Evolutionary conservation across 176 grass and related monocot genomes (phyloP), one percentile per base, ranked within the genome.

Genomic region (Tillandsia fasciculata): DNA sequence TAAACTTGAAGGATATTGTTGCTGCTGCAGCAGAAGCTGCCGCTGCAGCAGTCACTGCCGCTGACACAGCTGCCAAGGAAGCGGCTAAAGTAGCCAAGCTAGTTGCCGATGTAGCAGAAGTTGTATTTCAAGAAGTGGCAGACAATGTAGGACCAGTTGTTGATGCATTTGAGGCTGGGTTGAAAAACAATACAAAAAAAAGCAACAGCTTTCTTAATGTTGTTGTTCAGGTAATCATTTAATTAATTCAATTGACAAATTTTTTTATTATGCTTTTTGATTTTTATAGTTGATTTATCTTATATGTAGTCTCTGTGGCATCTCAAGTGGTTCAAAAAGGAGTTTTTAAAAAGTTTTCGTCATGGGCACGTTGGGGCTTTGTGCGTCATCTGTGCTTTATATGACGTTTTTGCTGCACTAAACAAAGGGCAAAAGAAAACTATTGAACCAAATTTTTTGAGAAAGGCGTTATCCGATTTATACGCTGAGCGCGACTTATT

Each of bases 151-250:
- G 29, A 5, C 24, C 24, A 24, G 24, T 24, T 24, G 7, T 42
- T 42, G 94, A 93, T 65, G 53, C 74, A 12, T 70, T 86, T 53
- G 84, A 89, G 1, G 72, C 86, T 51, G 94, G 90, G 56, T 89
- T 99, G 56, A 99, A 83, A 82, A 99, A 99, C 79, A 90, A 87
- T 70, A 84, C 86, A 71, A 90, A 89, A n/a, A 89, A 99, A 82
- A 93, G 93, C 69, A 93, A 99, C 76, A 90, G 90, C 70, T 99
- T 99, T 67, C 78, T 99, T 68, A 99, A 99, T 82, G 86, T 99
- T 67, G 86, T 99, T 80, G 93, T 99, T 71, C 90, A 93, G 87
- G 94, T 99, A 87, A 78, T 12, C 42, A 51, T 52, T 52, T 23
- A 47, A 63, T 66, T 15, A 50, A 42, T 42, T 42, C 33, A 28